Conservation (phyloP, 345 rosid genomes). For the Ceriops zippeliana region DNA sequence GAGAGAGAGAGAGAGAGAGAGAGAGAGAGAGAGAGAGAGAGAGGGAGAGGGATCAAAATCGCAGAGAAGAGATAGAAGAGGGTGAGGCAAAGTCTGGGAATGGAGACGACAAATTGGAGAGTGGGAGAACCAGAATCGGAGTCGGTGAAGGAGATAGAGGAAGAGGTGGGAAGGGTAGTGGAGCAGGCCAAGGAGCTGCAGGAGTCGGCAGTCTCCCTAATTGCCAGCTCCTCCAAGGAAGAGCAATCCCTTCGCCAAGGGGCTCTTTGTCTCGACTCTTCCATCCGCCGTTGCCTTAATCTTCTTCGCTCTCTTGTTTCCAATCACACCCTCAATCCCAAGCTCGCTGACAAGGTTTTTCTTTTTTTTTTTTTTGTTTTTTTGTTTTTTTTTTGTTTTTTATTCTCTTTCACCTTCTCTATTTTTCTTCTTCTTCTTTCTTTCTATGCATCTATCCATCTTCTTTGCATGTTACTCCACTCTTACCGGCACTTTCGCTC, state of each 20-base stretch:
- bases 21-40: no score
- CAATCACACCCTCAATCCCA: conserved; percentile 41
- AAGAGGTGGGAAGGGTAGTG: conserved; percentile 57
- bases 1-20: no score
- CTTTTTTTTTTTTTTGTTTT: neutral
- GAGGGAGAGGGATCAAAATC: no score
- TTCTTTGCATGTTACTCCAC: no score
- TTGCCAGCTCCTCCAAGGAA: conserved; percentile 49
- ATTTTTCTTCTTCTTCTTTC: no score
- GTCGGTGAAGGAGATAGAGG: conserved; percentile 42
- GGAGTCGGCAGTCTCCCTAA: conserved; percentile 56
- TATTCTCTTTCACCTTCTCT: no score
- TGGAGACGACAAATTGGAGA: conserved; percentile 11
- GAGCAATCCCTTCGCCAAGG: conserved; percentile 71
- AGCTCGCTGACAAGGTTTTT: conserved; percentile 56
- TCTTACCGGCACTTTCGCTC: no score
- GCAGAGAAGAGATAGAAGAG: no score
- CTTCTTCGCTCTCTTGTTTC: conserved; percentile 42
- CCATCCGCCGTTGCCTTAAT: conserved; percentile 61
- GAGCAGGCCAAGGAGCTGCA: conserved; percentile 80
- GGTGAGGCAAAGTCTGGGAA: neutral
- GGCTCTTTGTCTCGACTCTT: conserved; percentile 63
- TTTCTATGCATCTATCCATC: no score
- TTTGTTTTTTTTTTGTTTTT: neutral
- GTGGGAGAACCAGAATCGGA: conserved; percentile 16